Percentiles rank a stretch among this genome's conserved stretches.
Evolutionary conservation across 106 monocot species (phyloP).

Genomic region (Dioscorea zingiberensis): DNA sequence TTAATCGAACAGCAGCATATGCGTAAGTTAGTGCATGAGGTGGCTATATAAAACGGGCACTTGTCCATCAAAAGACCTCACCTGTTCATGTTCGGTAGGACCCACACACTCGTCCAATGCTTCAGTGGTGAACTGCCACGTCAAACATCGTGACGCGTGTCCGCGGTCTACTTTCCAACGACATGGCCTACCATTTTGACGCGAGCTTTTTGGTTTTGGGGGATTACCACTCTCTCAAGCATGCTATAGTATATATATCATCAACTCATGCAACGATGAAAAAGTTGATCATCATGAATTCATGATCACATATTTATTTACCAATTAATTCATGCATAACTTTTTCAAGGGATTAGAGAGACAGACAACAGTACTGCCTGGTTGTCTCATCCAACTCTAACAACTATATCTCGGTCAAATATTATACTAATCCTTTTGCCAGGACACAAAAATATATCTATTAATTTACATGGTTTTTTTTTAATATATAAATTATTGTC

Average conservation of each 20-base stretch:
- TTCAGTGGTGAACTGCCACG: not conserved
- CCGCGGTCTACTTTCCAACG: conserved; percentile 1
- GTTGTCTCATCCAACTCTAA: conserved; percentile 13
- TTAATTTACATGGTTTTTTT: too few relatives aligned
- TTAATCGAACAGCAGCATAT: too few relatives aligned
- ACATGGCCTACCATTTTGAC: conserved; percentile 3
- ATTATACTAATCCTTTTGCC: not conserved
- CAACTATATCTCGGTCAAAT: not conserved
- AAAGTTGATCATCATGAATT: too few relatives aligned
- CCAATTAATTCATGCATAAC: too few relatives aligned
- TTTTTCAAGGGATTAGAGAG: too few relatives aligned
- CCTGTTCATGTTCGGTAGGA: not conserved
- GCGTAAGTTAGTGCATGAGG: too few relatives aligned
- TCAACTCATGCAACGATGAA: too few relatives aligned
- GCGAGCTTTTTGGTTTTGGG: not conserved
- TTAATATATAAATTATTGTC: too few relatives aligned
- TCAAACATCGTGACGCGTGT: conserved; percentile 2
- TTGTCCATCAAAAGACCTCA: not conserved
- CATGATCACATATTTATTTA: too few relatives aligned
- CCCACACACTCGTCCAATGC: conserved; percentile 6
- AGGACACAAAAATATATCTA: too few relatives aligned
- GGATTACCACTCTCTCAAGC: too few relatives aligned
- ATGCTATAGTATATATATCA: too few relatives aligned
- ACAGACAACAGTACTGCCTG: not conserved
- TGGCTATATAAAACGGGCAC: not conserved